Evolutionary conservation across 2,329 filamentous ascomycete genomes (phyloP).

Genomic region (Truncatella angustata): DNA sequence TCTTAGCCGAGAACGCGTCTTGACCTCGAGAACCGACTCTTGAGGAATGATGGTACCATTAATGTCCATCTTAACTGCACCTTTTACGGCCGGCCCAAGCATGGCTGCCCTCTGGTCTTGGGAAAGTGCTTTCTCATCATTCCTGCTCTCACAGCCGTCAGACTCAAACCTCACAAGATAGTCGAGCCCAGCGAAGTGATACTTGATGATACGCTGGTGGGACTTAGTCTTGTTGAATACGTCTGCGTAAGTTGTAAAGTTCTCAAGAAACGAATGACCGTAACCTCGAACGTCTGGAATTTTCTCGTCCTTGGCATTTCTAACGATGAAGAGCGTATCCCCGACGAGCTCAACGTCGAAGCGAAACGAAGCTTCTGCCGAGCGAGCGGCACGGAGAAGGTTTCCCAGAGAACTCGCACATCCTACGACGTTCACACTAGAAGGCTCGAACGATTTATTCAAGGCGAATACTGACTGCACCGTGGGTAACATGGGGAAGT

Average conservation of each 20-base stretch:
- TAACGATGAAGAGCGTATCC: constrained; percentile 22
- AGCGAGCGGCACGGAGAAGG: constrained; percentile 19
- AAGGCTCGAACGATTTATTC: constrained; percentile 17
- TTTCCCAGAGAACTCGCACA: constrained; percentile 24
- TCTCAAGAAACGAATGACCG: constrained; percentile 21
- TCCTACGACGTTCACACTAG: constrained; percentile 20
- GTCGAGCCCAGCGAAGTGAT: constrained; percentile 19
- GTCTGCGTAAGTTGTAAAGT: constrained; percentile 17
- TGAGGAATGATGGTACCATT: not conserved
- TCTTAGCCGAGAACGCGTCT: constrained; percentile 16
- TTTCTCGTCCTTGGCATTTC: constrained; percentile 16
- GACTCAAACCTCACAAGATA: constrained; percentile 25
- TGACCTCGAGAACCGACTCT: constrained; percentile 1
- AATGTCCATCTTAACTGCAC: not conserved
- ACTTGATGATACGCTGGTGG: constrained; percentile 23
- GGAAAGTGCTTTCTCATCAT: no score
- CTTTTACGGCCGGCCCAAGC: no score
- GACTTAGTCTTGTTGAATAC: constrained; percentile 15
- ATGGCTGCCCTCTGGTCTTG: no score
- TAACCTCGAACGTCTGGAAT: constrained; percentile 22
- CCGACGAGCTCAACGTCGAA: constrained; percentile 23
- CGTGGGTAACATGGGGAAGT: constrained; percentile 19
- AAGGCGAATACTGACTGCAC: constrained; percentile 21
- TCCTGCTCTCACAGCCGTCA: constrained; percentile 15
- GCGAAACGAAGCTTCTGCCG: constrained; percentile 19